These are phyloP conservation scores for Leccinum truebloodii DNA, from an alignment of 768 basidiomycete species.

Conservation along the genomic window DNA sequence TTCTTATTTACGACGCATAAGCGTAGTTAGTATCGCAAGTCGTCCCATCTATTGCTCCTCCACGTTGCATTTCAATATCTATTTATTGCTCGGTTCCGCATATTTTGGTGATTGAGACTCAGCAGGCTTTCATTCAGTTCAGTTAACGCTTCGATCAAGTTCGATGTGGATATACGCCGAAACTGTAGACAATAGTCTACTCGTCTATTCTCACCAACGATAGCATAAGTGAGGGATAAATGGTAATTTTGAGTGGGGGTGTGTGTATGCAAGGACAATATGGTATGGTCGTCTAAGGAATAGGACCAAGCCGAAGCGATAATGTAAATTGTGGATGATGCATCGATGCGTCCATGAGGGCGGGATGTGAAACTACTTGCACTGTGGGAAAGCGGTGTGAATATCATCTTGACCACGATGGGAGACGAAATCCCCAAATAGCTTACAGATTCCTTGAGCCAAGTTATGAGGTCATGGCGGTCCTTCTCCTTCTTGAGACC, in stretches of 20 bases:
- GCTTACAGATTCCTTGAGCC: constrained; percentile 74
- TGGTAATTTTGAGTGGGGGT: constrained; percentile 33
- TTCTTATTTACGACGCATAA: constrained; percentile 64
- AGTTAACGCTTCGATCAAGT: too few relatives aligned
- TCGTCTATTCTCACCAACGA: not conserved
- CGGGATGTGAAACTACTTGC: constrained; percentile 26
- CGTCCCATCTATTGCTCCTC: not conserved
- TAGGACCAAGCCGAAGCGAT: constrained; percentile 29
- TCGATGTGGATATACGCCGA: not conserved
- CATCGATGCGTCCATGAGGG: constrained; percentile 12
- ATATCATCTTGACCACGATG: not conserved
- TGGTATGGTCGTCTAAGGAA: constrained; percentile 37
- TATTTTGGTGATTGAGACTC: not conserved
- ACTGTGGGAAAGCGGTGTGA: not conserved
- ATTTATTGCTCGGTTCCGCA: constrained; percentile 6
- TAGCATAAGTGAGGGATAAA: constrained; percentile 3
- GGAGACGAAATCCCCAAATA: not conserved
- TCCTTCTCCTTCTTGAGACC: constrained; percentile 99
- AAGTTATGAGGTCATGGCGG: constrained; percentile 89
- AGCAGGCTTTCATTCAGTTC: not conserved
- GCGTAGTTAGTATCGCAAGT: not conserved
- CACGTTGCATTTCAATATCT: constrained; percentile 8
- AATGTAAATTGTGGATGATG: constrained; percentile 26
- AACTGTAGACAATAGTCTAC: not conserved
- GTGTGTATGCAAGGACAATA: constrained; percentile 24